These are phyloP conservation scores for Penicillium sp. DNA, from an alignment of 2,329 filamentous ascomycete species.

Conservation along the genomic window DNA sequence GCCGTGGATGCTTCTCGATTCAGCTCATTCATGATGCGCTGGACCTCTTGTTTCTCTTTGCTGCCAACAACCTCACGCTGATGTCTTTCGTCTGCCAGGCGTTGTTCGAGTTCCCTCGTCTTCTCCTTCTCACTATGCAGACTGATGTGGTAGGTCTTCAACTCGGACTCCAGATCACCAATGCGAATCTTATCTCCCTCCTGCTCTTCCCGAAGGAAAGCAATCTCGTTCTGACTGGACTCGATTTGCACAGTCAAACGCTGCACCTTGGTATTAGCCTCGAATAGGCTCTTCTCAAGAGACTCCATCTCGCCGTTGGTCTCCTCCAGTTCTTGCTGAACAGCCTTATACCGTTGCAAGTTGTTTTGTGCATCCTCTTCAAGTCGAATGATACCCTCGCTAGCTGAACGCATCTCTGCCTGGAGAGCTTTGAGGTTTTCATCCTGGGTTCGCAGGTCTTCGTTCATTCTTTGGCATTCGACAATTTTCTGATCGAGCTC, in stretches of 20 bases:
- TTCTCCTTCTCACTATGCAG: slow-evolving; percentile 86
- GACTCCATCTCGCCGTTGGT: slow-evolving; percentile 85
- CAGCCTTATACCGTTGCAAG: slow-evolving; percentile 74
- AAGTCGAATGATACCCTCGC: slow-evolving; percentile 80
- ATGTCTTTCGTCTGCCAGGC: slow-evolving; percentile 77
- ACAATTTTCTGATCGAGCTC: slow-evolving; percentile 74
- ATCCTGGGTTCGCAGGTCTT: slow-evolving; percentile 73
- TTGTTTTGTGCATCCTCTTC: slow-evolving; percentile 89
- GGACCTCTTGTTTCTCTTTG: slow-evolving; percentile 92
- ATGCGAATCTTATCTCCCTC: slow-evolving; percentile 98
- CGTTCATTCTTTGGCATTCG: slow-evolving; percentile 70
- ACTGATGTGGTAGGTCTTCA: slow-evolving; percentile 77
- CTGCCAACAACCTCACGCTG: slow-evolving; percentile 86
- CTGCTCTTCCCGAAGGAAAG: slow-evolving; percentile 94
- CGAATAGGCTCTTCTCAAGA: slow-evolving; percentile 79
- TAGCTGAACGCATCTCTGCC: slow-evolving; percentile 89
- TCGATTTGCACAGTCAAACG: slow-evolving; percentile 89
- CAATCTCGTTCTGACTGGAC: slow-evolving; percentile 88
- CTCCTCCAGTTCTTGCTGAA: slow-evolving; percentile 81
- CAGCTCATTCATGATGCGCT: slow-evolving; percentile 89
- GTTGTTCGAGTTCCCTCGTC: slow-evolving; percentile 70
- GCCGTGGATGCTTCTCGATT: slow-evolving; percentile 79
- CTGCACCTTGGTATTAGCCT: slow-evolving; percentile 85
- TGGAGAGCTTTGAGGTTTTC: slow-evolving; percentile 93
- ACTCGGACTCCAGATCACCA: slow-evolving; percentile 82